Conservation (phyloP, 2,329 filamentous ascomycete genomes). For the Lecanoromycetidae sp. region DNA sequence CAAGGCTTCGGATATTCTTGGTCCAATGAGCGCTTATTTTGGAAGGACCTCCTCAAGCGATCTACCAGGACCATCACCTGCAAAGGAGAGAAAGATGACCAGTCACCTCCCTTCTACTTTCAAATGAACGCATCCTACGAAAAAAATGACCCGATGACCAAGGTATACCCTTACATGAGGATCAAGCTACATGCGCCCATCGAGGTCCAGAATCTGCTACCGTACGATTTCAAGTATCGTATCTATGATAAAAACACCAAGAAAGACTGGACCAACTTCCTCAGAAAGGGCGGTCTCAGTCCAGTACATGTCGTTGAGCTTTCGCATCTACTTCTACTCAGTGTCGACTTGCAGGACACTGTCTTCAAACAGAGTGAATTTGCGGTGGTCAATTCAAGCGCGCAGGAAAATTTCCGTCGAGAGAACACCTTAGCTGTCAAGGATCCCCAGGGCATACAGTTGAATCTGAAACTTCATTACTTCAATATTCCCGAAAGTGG, state of each 20-base stretch:
- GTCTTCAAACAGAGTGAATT: constrained; percentile 93
- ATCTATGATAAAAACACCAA: constrained; percentile 98
- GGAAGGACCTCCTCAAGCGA: constrained; percentile 76
- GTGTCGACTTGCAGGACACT: constrained; percentile 93
- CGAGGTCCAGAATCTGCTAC: constrained; percentile 85
- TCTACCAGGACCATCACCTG: constrained; percentile 83
- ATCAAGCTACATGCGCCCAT: constrained; percentile 84
- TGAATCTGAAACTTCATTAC: constrained; percentile 82
- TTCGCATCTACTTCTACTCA: constrained; percentile 82
- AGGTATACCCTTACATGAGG: constrained; percentile 86
- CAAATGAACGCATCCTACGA: constrained; percentile 83
- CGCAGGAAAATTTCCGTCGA: constrained; percentile 74
- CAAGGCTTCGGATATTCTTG: constrained; percentile 94
- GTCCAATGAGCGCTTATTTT: constrained; percentile 82
- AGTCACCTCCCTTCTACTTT: constrained; percentile 80
- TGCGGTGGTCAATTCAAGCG: constrained; percentile 86
- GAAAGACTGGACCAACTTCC: constrained; percentile 97
- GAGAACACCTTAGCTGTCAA: constrained; percentile 71
- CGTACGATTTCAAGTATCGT: constrained; percentile 97
- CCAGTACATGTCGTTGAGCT: constrained; percentile 95
- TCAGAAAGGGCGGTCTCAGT: constrained; percentile 90
- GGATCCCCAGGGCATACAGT: constrained; percentile 65
- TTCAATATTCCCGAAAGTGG: constrained; percentile 81
- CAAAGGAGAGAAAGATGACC: constrained; percentile 69
- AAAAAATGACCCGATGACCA: constrained; percentile 68